A percentile compares a stretch with the other conserved stretches of the same genome.
phyloP scores from a whole-genome alignment of 768 basidiomycete species.

The Fistulinella prunicolor region DNA sequence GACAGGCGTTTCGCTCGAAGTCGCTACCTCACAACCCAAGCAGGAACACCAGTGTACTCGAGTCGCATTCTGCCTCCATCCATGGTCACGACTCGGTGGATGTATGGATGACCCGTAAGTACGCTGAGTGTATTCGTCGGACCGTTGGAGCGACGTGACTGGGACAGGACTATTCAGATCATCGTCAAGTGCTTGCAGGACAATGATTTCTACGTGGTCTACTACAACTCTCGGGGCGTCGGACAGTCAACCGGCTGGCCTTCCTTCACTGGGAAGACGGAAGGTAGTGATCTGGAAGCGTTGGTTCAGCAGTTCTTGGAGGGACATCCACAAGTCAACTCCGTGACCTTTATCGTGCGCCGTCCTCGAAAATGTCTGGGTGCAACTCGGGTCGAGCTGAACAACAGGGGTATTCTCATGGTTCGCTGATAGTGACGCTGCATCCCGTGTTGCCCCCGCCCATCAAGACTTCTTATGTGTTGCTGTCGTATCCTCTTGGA shows the following conservation, averaged over 20 bases:
- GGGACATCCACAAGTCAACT: conserved; percentile 39
- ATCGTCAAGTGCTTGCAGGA: conserved; percentile 42
- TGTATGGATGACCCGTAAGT: conserved; percentile 74
- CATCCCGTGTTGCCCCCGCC: conserved; percentile 50
- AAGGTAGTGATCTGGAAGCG: conserved; percentile 67
- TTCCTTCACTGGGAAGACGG: conserved; percentile 68
- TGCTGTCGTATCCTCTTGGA: conserved; percentile 76
- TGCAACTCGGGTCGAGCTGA: conserved; percentile 6
- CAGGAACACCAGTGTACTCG: conserved; percentile 31
- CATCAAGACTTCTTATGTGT: conserved; percentile 59
- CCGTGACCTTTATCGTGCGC: conserved; percentile 61
- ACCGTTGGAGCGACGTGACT: background rate
- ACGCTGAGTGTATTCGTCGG: background rate
- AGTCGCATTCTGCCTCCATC: conserved; percentile 72
- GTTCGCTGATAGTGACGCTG: conserved; percentile 68
- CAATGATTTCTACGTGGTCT: conserved; percentile 54
- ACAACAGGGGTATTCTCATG: conserved; percentile 81
- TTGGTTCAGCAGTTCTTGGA: conserved; percentile 55
- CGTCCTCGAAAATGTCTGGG: background rate
- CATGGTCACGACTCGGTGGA: conserved; percentile 86
- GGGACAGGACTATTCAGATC: conserved; percentile 39
- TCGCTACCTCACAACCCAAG: conserved; percentile 32
- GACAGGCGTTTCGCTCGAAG: conserved; percentile 46
- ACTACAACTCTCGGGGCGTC: conserved; percentile 77
- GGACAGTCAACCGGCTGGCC: conserved; percentile 71